A percentile compares a stretch with the other conserved stretches of the same genome.
phyloP scores from a whole-genome alignment of 148 eudicot species.

The Camellia sinensis region DNA sequence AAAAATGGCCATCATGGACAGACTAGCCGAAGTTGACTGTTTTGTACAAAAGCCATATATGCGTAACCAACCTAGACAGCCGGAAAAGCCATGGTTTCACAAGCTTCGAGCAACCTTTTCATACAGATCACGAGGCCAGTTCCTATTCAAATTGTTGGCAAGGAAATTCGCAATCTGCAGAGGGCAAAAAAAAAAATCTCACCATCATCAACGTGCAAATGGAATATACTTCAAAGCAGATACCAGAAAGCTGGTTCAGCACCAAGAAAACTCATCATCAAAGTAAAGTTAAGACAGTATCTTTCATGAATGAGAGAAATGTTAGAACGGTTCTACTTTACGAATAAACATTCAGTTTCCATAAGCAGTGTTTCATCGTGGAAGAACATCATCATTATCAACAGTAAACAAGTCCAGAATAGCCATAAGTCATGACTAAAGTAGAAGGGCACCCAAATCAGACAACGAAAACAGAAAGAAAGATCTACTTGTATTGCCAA shows the following conservation, averaged over 20 bases:
- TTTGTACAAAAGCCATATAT: conserved; percentile 2
- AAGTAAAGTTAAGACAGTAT: neutral
- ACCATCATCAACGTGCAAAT: neutral
- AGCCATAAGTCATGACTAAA: neutral
- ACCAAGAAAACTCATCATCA: neutral
- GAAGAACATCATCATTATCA: neutral
- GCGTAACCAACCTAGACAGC: neutral
- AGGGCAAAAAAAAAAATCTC: neutral
- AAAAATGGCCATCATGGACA: neutral
- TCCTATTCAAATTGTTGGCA: conserved; percentile 77
- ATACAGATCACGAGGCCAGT: conserved; percentile 89
- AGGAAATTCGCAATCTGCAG: conserved; percentile 90
- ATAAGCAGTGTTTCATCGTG: no score
- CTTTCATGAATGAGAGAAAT: neutral
- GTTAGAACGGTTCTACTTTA: no score
- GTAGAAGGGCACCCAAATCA: neutral
- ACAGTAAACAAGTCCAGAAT: neutral
- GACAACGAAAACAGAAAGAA: neutral
- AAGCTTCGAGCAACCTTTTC: conserved; percentile 82
- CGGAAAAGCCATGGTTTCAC: conserved; percentile 27
- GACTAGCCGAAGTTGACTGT: neutral
- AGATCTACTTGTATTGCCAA: neutral
- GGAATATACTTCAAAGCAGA: neutral
- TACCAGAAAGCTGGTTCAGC: neutral
- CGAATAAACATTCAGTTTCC: neutral